Percentiles rank a stretch among this genome's conserved stretches.
Evolutionary conservation across 768 basidiomycete species (phyloP).

Genomic region (Hypholoma fasciculare): DNA sequence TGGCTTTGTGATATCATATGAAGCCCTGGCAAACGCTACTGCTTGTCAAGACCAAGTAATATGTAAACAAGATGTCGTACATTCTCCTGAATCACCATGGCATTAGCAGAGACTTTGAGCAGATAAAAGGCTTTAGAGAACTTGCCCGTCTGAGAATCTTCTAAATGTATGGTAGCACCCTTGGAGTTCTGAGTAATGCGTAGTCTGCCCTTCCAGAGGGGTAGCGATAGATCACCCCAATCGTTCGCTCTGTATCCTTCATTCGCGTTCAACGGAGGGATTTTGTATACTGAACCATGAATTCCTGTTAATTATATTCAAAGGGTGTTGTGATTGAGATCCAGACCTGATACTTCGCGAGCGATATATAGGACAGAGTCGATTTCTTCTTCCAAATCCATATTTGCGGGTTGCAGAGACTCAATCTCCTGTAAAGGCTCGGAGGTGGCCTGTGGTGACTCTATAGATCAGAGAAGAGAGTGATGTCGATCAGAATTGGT

Average conservation of each 20-base stretch:
- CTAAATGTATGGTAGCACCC: slow-evolving; percentile 71
- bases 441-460: not conserved
- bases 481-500: no score
- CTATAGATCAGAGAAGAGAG: not conserved
- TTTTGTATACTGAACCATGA: slow-evolving; percentile 72
- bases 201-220: slow-evolving; percentile 91
- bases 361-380: slow-evolving; percentile 88
- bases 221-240: slow-evolving; percentile 84
- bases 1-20: slow-evolving; percentile 76
- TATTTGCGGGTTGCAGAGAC: not conserved
- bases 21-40: slow-evolving; percentile 84
- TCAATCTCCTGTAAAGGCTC: not conserved
- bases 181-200: slow-evolving; percentile 79
- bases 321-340: not conserved
- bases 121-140: slow-evolving; percentile 19
- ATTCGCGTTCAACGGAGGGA: slow-evolving; percentile 82
- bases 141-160: slow-evolving; percentile 76
- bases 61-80: slow-evolving; percentile 40
- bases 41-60: slow-evolving; percentile 18
- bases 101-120: not conserved
- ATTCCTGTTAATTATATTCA: slow-evolving; percentile 2
- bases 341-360: slow-evolving; percentile 85
- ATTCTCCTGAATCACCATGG: slow-evolving; percentile 46
- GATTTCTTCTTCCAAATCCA: slow-evolving; percentile 75
- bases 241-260: slow-evolving; percentile 91